Base-by-base conservation (phyloP, 768 basidiomycete genomes). In the Phlebiopsis flavidoalba region DNA sequence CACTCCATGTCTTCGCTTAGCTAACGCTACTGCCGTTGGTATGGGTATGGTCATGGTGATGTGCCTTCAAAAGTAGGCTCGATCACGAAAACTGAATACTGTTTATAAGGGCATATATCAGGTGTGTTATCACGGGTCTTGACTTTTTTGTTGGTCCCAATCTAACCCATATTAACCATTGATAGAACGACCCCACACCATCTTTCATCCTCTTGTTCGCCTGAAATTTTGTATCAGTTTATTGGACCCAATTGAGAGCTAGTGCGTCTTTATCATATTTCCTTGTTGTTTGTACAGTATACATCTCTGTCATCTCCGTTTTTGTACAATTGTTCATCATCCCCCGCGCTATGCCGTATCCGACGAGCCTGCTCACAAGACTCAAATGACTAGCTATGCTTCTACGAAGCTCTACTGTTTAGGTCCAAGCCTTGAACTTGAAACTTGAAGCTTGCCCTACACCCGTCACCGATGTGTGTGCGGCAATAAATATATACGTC, bases 21-120 rank as follows among this genome's bases (percentile, higher is more conserved):
- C 71, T 90, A n/a, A n/a, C n/a, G n/a, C n/a, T 50, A 85, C 86
- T 8, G 85, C 87, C 2, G 77, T 89, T 59, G 93, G 88, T 11
- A 93, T 95, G 89, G 88, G 86, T 6, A 91, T 97, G 92, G 90
- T 95, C 43, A 89, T 94, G 91, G 88, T 85, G 63, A 59, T n/a
- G 84, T 74, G 50, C 61, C 46, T 35, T 31, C 15, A 14, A 11
- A 8, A 24, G 3, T 8, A 31, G 4, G 50, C n/a, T 51, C 21
- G 21, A 31, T 31, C n/a, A n/a, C 11, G 17, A 4, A 48, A 51
- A 33, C 8, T 57, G 50, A 35, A 37, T 14, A 15, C 12, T 33
- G 21, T 66, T 66, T 56, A 60, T 56, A 65, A 91, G 89, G 86
- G 81, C 66, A 88, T 84, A n/a, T 95, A 94, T 66, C 91, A 93